A percentile compares a stretch with the other conserved stretches of the same genome.
These are phyloP conservation scores for Knufia fluminis DNA, from an alignment of 2,329 filamentous ascomycete species.

Conservation along the genomic window DNA sequence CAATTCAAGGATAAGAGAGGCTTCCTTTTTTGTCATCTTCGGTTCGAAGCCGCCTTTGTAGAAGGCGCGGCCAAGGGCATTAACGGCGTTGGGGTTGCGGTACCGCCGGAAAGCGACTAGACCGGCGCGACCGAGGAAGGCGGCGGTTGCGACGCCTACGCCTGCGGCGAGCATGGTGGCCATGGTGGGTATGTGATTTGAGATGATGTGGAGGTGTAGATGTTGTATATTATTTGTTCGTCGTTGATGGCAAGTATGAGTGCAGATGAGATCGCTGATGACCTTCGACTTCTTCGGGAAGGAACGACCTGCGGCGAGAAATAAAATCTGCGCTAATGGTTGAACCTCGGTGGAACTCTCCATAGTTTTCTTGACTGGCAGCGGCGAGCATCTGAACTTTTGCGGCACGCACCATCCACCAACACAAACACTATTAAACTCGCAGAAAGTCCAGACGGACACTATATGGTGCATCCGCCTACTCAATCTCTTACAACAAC, in stretches of 20 bases:
- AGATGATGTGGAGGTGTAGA: not conserved
- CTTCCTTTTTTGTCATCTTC: conserved; percentile 88
- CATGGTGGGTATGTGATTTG: conserved; percentile 25
- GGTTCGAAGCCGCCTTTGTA: conserved; percentile 99
- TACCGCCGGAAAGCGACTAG: conserved; percentile 80
- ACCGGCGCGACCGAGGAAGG: conserved; percentile 78
- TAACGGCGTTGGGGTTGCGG: conserved; percentile 54
- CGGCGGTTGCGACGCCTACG: conserved; percentile 47
- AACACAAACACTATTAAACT: too few relatives aligned
- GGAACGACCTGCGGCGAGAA: not conserved
- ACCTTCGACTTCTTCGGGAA: not conserved
- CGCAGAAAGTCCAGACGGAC: too few relatives aligned
- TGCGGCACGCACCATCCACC: conserved; percentile 1
- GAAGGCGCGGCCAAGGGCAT: conserved; percentile 77
- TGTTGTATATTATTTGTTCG: too few relatives aligned
- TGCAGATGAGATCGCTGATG: not conserved
- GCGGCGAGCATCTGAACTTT: not conserved
- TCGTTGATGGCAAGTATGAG: too few relatives aligned
- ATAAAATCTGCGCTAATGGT: not conserved
- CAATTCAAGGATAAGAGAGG: conserved; percentile 79
- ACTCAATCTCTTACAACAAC: not conserved
- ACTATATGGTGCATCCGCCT: not conserved
- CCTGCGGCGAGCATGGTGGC: conserved; percentile 36
- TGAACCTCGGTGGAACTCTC: conserved; percentile 4
- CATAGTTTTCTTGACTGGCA: conserved; percentile 1